A percentile compares a stretch with the other conserved stretches of the same genome.
Conservation (phyloP, 1,284 basidiomycete species). For the Ceratobasidium sp. region DNA sequence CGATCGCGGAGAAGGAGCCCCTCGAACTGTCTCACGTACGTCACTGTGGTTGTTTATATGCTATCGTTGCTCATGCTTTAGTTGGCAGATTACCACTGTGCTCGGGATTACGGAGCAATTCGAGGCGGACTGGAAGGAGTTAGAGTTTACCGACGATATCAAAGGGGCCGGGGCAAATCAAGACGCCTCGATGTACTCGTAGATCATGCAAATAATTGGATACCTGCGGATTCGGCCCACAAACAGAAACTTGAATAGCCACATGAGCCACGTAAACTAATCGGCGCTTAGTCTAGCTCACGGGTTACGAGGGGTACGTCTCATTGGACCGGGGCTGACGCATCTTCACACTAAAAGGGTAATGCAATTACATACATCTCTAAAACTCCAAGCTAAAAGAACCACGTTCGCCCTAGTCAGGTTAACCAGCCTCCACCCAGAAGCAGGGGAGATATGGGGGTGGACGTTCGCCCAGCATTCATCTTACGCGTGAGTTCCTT, state of each 20-base stretch:
- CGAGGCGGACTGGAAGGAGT: slow-evolving; percentile 60
- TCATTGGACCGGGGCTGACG: no score
- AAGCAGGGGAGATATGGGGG: no score
- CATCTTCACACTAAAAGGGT: no score
- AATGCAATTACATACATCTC: no score
- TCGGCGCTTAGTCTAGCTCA: no score
- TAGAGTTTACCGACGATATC: slow-evolving; percentile 36
- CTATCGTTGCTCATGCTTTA: slow-evolving; percentile 46
- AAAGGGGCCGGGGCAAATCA: slow-evolving; percentile 15
- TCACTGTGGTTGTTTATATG: slow-evolving; percentile 55
- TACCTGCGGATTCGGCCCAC: no score
- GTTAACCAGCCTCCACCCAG: no score
- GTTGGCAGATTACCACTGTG: slow-evolving; percentile 66
- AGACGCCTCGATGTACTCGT: background rate
- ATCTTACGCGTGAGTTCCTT: background rate
- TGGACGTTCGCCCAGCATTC: no score
- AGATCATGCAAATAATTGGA: background rate
- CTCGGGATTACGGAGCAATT: slow-evolving; percentile 73
- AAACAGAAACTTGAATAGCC: no score
- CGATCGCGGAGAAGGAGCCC: slow-evolving; percentile 62
- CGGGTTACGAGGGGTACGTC: no score
- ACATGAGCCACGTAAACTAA: no score
- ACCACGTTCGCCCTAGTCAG: no score
- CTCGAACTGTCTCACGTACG: slow-evolving; percentile 36
- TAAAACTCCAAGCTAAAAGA: background rate